Evolutionary conservation across 495 filamentous ascomycete genomes (phyloP), one percentile per base, ranked within the genome.

Genomic region (Collariella sp.): DNA sequence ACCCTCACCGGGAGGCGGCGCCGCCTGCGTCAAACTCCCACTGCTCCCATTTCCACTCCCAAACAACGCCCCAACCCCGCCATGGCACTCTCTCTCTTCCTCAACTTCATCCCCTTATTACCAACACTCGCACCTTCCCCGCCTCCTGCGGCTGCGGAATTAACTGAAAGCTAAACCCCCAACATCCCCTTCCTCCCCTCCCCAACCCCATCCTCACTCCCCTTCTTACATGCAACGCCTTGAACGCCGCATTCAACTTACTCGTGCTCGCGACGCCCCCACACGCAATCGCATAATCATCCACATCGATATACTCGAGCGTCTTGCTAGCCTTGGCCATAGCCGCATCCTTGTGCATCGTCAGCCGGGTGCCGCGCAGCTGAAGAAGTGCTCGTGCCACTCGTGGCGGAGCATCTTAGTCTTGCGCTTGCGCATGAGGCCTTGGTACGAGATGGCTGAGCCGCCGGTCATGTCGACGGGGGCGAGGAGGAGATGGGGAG

Each of bases 361-460:
- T 81, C 2, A 98, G 80, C 15, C 83, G 76, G 0, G 91, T 97
- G 52, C 91, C 93, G 11, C 79, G 79, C 16, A 98, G 82, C 86
- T 84, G 65, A 94, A 94, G 66, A 90, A 91, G 62, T 84, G 78
- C 52, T 95, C 87, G 61, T 93, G 76, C 93, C 93, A 97, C 58
- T 97, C 91, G 62, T 96, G 91, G 16, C 89, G 83, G 2, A 97
- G 77, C 68, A 96, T 81, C 54, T 81, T 82, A 15, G 87, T 88
- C 72, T 90, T 90, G 54, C 91, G 87, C 78, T 97, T 96, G 78
- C 89, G 91, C 84, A 98, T 95, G 66, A 81, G 89, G 1, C 93
- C 91, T 38, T 81, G 78, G 66, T 91, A 84, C 15, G 76, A 83
- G 22, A 86, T 65, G 51, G 73, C 73, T 34, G 74, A 67, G 23